A percentile compares a stretch with the other conserved stretches of the same genome.
phyloP scores from a whole-genome alignment of 495 filamentous ascomycete genomes.

The Geoglossum glabrum region DNA sequence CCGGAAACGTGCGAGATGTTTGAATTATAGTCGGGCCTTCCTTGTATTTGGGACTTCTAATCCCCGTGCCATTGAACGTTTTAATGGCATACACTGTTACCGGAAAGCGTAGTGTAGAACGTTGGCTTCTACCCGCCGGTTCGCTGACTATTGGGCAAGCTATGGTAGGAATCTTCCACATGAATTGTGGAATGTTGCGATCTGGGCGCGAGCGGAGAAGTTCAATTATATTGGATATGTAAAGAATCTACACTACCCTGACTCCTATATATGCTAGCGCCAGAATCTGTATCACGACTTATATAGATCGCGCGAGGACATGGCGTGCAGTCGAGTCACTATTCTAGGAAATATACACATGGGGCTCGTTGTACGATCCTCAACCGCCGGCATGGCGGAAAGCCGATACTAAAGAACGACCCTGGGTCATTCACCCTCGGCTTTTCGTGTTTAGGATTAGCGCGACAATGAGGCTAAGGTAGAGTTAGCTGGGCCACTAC shows the following conservation, averaged over 20 bases:
- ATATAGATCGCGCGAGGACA: background rate
- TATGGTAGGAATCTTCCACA: too few species aligned
- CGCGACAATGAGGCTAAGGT: slow-evolving; percentile 32
- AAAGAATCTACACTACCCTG: background rate
- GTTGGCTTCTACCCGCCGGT: too few species aligned
- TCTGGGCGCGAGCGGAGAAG: background rate
- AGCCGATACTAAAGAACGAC: background rate
- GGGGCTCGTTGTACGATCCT: background rate
- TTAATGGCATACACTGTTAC: too few species aligned
- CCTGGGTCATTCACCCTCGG: slow-evolving; percentile 5
- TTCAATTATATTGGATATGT: slow-evolving; percentile 1
- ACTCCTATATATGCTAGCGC: slow-evolving; percentile 1
- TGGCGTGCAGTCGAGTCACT: background rate
- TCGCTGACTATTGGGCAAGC: too few species aligned
- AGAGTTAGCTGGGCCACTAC: background rate
- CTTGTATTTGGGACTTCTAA: too few species aligned
- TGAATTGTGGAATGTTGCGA: too few species aligned
- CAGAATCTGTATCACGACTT: background rate
- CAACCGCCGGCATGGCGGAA: background rate
- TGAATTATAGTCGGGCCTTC: too few species aligned
- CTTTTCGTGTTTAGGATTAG: slow-evolving; percentile 35
- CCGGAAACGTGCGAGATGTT: too few species aligned
- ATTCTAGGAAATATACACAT: background rate
- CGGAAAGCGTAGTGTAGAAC: too few species aligned
- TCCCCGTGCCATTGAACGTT: too few species aligned